A percentile compares a stretch with the other conserved stretches of the same genome.
These are phyloP conservation scores for Bruguiera hainesii DNA, from an alignment of 441 rosid genomes.

Conservation along the genomic window DNA sequence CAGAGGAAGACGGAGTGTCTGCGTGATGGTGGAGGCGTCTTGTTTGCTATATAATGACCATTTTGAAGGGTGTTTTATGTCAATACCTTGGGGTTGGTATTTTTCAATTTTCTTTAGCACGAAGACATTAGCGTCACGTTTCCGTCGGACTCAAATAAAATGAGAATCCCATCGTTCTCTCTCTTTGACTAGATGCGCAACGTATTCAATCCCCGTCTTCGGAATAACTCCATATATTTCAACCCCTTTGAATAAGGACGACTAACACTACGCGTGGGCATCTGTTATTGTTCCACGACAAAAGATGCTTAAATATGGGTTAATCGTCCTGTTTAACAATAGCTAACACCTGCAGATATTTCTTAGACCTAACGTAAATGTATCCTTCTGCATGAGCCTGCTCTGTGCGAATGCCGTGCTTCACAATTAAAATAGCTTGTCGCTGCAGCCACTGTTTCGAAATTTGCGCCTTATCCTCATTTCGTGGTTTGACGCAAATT, in stretches of 20 bases:
- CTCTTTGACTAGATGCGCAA: too few relatives aligned
- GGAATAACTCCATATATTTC: too few relatives aligned
- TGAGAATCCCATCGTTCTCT: too few relatives aligned
- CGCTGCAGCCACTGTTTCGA: too few relatives aligned
- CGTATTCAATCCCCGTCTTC: too few relatives aligned
- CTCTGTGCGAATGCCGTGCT: too few relatives aligned
- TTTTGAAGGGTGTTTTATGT: slow-evolving; percentile 9
- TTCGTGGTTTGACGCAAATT: background rate
- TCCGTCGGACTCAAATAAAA: too few relatives aligned
- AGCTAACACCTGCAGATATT: slow-evolving; percentile 1
- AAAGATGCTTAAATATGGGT: background rate
- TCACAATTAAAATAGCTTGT: background rate
- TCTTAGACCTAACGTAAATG: background rate
- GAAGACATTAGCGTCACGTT: background rate
- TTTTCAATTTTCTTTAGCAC: slow-evolving; percentile 11
- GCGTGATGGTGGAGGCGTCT: slow-evolving; percentile 21
- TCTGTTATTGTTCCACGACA: slow-evolving; percentile 6
- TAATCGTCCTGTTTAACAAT: background rate
- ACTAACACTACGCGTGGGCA: background rate
- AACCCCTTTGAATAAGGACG: too few relatives aligned
- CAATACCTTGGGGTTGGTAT: slow-evolving; percentile 12
- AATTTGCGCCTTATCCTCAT: background rate
- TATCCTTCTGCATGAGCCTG: background rate
- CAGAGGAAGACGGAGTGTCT: slow-evolving; percentile 18
- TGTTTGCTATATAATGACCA: background rate